Conservation (phyloP, 257 asterid genomes). For the Solanum ossicruentum region DNA sequence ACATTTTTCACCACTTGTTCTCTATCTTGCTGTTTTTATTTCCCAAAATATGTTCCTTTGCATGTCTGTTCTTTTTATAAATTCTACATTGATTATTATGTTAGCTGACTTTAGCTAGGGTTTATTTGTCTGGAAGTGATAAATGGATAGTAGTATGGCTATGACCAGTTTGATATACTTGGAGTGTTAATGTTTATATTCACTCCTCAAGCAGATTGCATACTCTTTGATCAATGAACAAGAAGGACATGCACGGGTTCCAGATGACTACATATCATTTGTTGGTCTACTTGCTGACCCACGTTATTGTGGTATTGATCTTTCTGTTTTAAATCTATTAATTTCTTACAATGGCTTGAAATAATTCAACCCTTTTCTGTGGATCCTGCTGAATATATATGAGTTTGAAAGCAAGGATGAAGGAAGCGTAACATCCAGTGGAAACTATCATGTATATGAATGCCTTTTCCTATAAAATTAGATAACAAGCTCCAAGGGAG, state of each 20-base stretch:
- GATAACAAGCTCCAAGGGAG: neutral
- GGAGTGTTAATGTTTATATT: neutral
- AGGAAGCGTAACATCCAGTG: neutral
- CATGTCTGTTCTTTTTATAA: neutral
- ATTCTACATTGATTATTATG: neutral
- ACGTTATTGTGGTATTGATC: constrained; percentile 58
- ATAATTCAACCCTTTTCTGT: neutral
- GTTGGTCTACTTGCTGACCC: constrained; percentile 96
- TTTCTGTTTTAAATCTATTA: neutral
- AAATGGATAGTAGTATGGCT: neutral
- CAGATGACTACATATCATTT: constrained; percentile 82
- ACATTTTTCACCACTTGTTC: neutral
- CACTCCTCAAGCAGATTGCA: constrained; percentile 55
- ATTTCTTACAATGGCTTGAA: neutral
- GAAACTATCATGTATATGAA: neutral
- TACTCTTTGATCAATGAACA: constrained; percentile 88
- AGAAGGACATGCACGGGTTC: constrained; percentile 58
- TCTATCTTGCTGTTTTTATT: neutral
- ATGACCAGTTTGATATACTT: neutral
- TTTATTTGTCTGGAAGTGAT: neutral
- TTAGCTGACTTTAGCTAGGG: neutral
- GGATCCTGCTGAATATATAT: neutral
- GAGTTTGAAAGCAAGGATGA: neutral
- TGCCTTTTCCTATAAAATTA: neutral
- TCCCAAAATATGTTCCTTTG: neutral